Evolutionary conservation across 768 basidiomycete genomes (phyloP).

Genomic region (Leccinum obscurum): DNA sequence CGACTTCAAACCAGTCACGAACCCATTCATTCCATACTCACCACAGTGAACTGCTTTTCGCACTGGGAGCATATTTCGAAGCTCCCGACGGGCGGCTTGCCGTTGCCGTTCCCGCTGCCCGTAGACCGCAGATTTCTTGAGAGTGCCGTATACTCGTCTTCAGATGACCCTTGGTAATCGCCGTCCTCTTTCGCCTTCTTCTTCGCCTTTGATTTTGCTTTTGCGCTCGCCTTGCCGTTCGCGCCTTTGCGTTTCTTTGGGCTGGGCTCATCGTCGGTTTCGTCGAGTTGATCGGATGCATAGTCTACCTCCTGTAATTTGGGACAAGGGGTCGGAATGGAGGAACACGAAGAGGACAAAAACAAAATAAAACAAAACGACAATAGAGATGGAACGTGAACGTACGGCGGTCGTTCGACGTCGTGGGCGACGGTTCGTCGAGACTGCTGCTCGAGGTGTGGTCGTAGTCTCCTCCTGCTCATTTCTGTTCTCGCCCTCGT

Average conservation of each 20-base stretch:
- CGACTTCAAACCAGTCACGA: neutral
- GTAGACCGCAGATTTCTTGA: slow-evolving; percentile 48
- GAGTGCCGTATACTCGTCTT: slow-evolving; percentile 67
- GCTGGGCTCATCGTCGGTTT: slow-evolving; percentile 44
- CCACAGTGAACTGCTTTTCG: slow-evolving; percentile 83
- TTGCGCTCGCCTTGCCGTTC: slow-evolving; percentile 42
- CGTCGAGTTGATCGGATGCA: slow-evolving; percentile 77
- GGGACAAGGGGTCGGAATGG: neutral
- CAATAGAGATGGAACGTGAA: neutral
- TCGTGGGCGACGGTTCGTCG: slow-evolving; percentile 21
- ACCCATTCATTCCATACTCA: slow-evolving; percentile 40
- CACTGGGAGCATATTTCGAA: slow-evolving; percentile 84
- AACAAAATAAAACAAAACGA: neutral
- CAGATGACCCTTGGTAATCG: slow-evolving; percentile 53
- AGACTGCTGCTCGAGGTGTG: neutral
- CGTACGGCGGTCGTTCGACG: slow-evolving; percentile 13
- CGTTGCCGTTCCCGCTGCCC: slow-evolving; percentile 30
- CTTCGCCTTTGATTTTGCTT: slow-evolving; percentile 41
- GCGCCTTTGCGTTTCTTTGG: slow-evolving; percentile 57
- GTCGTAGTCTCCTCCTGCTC: neutral
- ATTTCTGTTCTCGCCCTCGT: slow-evolving; percentile 6
- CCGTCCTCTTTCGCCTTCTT: slow-evolving; percentile 44
- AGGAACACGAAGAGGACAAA: neutral
- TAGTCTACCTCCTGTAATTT: slow-evolving; percentile 41
- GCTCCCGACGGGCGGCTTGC: slow-evolving; percentile 71